Conservation (phyloP, 352 stramenopile genomes). For the Globisporangium iwayamae region DNA sequence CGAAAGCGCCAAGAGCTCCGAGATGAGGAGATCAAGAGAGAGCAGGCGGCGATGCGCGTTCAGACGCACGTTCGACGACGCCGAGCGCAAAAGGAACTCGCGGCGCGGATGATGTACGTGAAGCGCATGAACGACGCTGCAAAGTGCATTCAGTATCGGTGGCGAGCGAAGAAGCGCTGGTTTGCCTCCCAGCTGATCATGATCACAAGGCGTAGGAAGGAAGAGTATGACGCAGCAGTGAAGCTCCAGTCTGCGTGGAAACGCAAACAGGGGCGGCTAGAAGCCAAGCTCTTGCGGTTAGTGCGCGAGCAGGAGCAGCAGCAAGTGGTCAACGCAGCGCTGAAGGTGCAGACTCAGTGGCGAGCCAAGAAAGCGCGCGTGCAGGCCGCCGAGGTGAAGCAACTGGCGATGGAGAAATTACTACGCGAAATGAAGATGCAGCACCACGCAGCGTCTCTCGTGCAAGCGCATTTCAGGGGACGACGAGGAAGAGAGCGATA, state of each 20-base stretch:
- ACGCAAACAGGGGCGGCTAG: conserved; percentile 41
- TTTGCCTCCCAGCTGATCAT: conserved; percentile 39
- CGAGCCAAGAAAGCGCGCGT: conserved; percentile 30
- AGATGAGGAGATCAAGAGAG: conserved; percentile 22
- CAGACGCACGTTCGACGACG: conserved; percentile 41
- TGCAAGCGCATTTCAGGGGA: conserved; percentile 76
- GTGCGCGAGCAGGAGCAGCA: conserved; percentile 37
- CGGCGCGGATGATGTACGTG: conserved; percentile 20
- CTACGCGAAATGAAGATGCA: conserved; percentile 50
- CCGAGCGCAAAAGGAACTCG: conserved; percentile 34
- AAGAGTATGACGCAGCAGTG: conserved; percentile 41
- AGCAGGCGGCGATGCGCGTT: conserved; percentile 42
- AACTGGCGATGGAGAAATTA: conserved; percentile 38
- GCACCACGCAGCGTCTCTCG: conserved; percentile 62
- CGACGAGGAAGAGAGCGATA: conserved; percentile 63
- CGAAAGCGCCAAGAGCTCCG: conserved; percentile 33
- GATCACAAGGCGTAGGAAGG: conserved; percentile 26
- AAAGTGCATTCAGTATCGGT: conserved; percentile 43
- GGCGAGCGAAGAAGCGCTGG: conserved; percentile 43
- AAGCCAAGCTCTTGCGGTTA: conserved; percentile 35
- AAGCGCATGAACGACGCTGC: conserved; percentile 33
- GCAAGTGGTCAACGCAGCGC: conserved; percentile 24
- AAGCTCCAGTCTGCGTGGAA: conserved; percentile 61
- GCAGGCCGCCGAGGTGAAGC: conserved; percentile 25
- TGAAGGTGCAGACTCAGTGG: conserved; percentile 53